A percentile compares a stretch with the other conserved stretches of the same genome.
Conservation (phyloP, 352 stramenopile genomes). For the Phytophthora litchii region DNA sequence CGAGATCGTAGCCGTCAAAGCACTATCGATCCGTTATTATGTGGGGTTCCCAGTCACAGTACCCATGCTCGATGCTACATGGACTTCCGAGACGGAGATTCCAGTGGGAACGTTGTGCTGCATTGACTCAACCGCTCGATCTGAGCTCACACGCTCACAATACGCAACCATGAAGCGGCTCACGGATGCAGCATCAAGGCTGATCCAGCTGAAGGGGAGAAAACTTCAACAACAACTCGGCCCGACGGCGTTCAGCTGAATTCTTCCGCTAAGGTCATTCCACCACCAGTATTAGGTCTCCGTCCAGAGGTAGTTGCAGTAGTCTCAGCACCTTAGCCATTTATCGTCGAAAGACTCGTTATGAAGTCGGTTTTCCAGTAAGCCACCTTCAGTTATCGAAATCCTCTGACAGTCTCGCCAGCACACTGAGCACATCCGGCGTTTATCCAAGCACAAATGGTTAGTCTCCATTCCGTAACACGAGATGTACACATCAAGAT, state of each 20-base stretch:
- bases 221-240: constrained; percentile 17
- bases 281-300: background rate
- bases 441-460: constrained; percentile 1
- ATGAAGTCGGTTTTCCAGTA: background rate
- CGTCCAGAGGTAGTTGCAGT: background rate
- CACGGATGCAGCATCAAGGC: constrained; percentile 29
- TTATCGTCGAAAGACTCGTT: background rate
- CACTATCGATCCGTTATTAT: constrained; percentile 38
- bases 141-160: constrained; percentile 39
- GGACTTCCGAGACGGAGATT: constrained; percentile 18
- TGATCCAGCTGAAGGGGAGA: constrained; percentile 39
- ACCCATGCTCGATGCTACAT: constrained; percentile 2
- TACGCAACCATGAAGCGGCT: constrained; percentile 45
- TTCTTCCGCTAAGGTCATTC: background rate
- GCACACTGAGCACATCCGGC: constrained; percentile 5
- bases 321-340: background rate
- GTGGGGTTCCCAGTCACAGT: constrained; percentile 43
- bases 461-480: background rate
- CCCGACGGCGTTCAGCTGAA: background rate
- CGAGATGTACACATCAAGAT: background rate
- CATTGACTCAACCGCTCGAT: constrained; percentile 31
- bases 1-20: constrained; percentile 18
- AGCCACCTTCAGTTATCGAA: background rate
- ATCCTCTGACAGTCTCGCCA: background rate
- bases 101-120: constrained; percentile 49